These are phyloP conservation scores for Teratosphaeria zuluensis DNA, from an alignment of 2,329 filamentous ascomycete species.

Conservation along the genomic window DNA sequence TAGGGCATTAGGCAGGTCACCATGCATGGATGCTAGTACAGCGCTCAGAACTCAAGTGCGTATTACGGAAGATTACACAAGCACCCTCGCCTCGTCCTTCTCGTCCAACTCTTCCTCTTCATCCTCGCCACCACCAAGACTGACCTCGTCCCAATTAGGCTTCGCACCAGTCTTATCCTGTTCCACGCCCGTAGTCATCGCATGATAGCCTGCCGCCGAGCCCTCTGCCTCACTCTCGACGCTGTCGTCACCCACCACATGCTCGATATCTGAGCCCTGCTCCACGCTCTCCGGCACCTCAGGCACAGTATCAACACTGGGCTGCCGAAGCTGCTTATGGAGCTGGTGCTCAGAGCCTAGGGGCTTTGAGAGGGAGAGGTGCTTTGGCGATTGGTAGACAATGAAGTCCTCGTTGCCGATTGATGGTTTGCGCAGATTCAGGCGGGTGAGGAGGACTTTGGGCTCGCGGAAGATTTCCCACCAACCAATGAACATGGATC, in stretches of 20 bases:
- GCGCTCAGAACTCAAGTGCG: not conserved
- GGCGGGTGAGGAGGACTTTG: not conserved
- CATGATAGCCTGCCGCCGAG: not conserved
- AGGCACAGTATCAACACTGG: not conserved
- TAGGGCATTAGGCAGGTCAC: not conserved
- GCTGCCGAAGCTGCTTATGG: not conserved
- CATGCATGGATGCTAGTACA: not conserved
- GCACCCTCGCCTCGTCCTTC: constrained; percentile 1
- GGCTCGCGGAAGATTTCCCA: constrained; percentile 39
- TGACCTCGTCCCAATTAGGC: not conserved
- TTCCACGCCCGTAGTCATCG: not conserved
- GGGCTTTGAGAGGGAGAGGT: constrained; percentile 3
- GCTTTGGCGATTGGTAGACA: constrained; percentile 4
- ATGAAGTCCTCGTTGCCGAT: constrained; percentile 7
- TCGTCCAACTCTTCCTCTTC: not conserved
- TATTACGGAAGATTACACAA: not conserved
- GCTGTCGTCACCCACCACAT: not conserved
- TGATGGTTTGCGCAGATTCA: constrained; percentile 3
- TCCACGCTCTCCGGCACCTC: not conserved
- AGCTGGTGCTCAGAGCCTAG: constrained; percentile 2
- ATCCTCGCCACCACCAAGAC: not conserved
- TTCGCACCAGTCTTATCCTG: not conserved
- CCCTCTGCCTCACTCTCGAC: not conserved
- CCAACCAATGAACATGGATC: constrained; percentile 70
- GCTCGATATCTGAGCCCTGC: not conserved